Percentiles rank a stretch among this genome's conserved stretches.
Evolutionary conservation across 768 basidiomycete genomes (phyloP).

Genomic region (Thelephora aurantiotincta): DNA sequence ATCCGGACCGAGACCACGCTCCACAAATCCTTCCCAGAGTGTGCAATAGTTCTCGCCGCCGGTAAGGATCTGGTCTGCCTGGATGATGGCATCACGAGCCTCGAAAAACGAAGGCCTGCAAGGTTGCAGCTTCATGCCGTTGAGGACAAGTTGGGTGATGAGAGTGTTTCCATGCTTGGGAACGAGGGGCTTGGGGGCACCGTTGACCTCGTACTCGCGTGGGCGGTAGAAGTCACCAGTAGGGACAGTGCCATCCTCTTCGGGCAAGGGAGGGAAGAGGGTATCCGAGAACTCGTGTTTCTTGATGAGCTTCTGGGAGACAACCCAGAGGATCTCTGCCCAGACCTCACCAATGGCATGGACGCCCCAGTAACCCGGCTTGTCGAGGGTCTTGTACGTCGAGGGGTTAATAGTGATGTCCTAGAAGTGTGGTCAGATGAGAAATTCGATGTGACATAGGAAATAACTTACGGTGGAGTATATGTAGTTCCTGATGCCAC

Average conservation of each 20-base stretch:
- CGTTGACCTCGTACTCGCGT: constrained; percentile 19
- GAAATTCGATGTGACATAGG: background rate
- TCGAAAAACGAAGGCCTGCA: constrained; percentile 88
- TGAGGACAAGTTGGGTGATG: constrained; percentile 68
- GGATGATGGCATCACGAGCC: constrained; percentile 79
- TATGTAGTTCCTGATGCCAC: constrained; percentile 76
- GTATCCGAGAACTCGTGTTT: constrained; percentile 71
- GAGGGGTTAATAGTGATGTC: constrained; percentile 71
- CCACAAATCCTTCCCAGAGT: constrained; percentile 76
- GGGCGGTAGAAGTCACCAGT: constrained; percentile 63
- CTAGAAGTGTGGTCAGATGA: constrained; percentile 12
- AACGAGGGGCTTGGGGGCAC: constrained; percentile 43
- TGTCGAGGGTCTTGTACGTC: constrained; percentile 89
- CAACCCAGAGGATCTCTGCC: constrained; percentile 83
- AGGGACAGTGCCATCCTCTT: constrained; percentile 48
- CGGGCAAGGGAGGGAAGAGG: constrained; percentile 69
- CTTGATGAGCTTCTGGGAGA: constrained; percentile 57
- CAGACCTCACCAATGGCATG: constrained; percentile 91
- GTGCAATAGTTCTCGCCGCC: constrained; percentile 87
- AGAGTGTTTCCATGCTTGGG: constrained; percentile 91
- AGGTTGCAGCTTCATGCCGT: constrained; percentile 90
- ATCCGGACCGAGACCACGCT: constrained; percentile 68
- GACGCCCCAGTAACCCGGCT: constrained; percentile 88
- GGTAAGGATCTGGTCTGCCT: constrained; percentile 82
- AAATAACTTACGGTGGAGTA: constrained; percentile 50